Evolutionary conservation across 257 asterid species (phyloP), one percentile per base, ranked within the genome.

Genomic region (Apocynum venetum): DNA sequence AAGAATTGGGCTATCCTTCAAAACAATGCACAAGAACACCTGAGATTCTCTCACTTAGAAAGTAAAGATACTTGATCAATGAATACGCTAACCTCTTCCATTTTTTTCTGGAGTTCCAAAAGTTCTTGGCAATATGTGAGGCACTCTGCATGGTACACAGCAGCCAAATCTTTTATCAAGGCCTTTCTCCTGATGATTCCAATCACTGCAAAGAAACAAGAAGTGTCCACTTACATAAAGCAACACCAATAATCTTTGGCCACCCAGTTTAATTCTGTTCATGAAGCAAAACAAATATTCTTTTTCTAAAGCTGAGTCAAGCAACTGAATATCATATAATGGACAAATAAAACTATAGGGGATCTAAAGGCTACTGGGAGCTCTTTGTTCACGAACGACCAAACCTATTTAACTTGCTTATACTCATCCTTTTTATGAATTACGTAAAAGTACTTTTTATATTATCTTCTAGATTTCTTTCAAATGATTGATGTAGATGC

Each of bases 121-220:
- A 95, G 97, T 80, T 93, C 93, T 84, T 89, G 97, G 85, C 98
- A 92, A 84, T 91, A 85, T 12, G 96, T 71, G 81, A 92, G 98
- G 85, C 98, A 95, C 90, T 95, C 98, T 0, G 98, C 93, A 47
- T 95, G 98, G 77, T 92, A 95, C 19, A 83, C 86, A 57, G 92
- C 98, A 35, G 98, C 98, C 89, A 94, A 81, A 74, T 91, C 98
- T 80, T 89, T 92, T 77, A 94, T 86, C 89, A 94, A 81, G 47
- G 97, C 93, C 87, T 92, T 94, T 85, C 98, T 89, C 87, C 89
- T 87, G 76, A 92, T 90, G 40, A 92, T 90, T 15, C 97, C 98
- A 82, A 94, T 85, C 98, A 90, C 97, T 94, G 49, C 79, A 86
- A 81, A 72, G 74, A 72, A 77, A 72, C 53, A 80, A 69, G 4